A percentile compares a stretch with the other conserved stretches of the same genome.
These are phyloP conservation scores for Solanum pinnatisectum DNA, from an alignment of 257 asterid species.

Conservation along the genomic window DNA sequence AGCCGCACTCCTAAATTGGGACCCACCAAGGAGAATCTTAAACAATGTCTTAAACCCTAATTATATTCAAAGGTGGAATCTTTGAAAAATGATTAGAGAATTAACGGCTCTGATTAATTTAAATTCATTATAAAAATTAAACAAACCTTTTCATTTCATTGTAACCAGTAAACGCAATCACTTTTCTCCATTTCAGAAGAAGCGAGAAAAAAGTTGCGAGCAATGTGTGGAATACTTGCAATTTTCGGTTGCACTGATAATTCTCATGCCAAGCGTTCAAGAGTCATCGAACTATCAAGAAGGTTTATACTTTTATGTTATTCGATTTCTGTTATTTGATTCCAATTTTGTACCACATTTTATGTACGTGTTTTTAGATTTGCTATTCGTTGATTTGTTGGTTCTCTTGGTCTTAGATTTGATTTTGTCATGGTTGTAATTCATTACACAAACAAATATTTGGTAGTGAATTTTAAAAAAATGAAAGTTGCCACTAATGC, in stretches of 20 bases:
- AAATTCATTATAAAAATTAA: not conserved
- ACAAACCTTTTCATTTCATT: not conserved
- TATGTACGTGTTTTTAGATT: not conserved
- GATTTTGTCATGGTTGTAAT: not conserved
- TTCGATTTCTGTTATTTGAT: not conserved
- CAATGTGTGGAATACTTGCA: slow-evolving; percentile 98
- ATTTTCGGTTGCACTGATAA: slow-evolving; percentile 75
- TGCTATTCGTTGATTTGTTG: not conserved
- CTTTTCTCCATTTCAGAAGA: not conserved
- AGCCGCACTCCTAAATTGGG: not conserved
- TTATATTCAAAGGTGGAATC: not conserved
- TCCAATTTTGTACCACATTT: not conserved
- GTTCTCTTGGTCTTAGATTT: not conserved
- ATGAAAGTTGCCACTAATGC: not conserved
- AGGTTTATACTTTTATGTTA: slow-evolving; percentile 31
- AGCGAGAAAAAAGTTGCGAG: not conserved
- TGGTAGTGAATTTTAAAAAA: not conserved
- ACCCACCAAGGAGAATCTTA: not conserved
- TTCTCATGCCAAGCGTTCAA: slow-evolving; percentile 72
- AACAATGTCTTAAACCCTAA: not conserved
- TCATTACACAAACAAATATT: not conserved
- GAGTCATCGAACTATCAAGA: slow-evolving; percentile 87
- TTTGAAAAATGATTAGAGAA: not conserved
- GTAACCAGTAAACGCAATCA: not conserved
- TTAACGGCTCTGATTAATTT: not conserved